phyloP scores from a whole-genome alignment of 176 grass and related monocot species.

The Paspalum vaginatum region DNA sequence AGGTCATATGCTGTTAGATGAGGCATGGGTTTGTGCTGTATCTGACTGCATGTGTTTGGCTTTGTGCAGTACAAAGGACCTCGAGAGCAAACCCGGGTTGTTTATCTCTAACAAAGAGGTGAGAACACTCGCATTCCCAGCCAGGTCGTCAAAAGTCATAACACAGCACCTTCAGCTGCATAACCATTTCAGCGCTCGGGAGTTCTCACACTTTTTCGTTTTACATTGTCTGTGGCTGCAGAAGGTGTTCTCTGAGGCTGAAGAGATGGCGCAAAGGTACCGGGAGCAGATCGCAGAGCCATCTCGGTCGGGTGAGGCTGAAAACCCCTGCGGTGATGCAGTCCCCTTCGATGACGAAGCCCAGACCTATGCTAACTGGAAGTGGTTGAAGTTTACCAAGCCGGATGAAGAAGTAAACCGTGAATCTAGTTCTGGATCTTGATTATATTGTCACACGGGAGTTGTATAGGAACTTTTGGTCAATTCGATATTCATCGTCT shows the following conservation, averaged over 20 bases:
- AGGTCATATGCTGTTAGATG: not conserved
- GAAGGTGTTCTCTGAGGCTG: slow-evolving; percentile 82
- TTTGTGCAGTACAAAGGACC: slow-evolving; percentile 55
- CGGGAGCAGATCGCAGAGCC: slow-evolving; percentile 38
- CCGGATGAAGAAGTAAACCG: slow-evolving; percentile 11
- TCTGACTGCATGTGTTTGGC: not conserved
- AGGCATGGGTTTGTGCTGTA: not conserved
- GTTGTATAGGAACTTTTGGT: slow-evolving; percentile 12
- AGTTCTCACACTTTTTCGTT: not conserved
- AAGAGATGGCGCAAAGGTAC: slow-evolving; percentile 66
- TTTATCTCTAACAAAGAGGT: slow-evolving; percentile 75
- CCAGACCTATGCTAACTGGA: slow-evolving; percentile 68
- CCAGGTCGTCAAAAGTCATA: not conserved
- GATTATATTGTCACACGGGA: not conserved
- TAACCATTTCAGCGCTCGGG: not conserved
- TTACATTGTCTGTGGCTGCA: not conserved
- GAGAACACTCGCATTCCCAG: not conserved
- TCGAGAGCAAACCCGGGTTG: slow-evolving; percentile 80
- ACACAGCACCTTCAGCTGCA: not conserved
- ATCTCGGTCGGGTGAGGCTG: slow-evolving; percentile 15
- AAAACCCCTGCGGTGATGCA: not conserved
- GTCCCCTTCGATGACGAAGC: slow-evolving; percentile 67
- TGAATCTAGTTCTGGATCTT: not conserved
- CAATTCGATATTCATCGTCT: slow-evolving; percentile 9
- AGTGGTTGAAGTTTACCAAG: slow-evolving; percentile 70